Conservation (phyloP, 1,284 basidiomycete genomes). For the Ustilago xerochloae region DNA sequence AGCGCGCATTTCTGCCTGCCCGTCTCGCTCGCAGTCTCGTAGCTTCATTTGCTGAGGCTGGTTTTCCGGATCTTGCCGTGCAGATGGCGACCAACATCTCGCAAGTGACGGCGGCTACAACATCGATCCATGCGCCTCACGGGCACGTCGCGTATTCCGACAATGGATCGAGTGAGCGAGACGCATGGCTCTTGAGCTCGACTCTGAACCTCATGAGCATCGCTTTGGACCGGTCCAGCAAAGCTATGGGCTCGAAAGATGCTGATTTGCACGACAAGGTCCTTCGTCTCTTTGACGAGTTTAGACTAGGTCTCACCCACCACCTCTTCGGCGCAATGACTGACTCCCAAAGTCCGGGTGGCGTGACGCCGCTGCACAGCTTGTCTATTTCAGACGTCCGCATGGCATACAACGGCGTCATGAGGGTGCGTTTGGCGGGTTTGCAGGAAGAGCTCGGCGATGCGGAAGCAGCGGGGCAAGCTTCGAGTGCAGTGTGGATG, state of each 20-base stretch:
- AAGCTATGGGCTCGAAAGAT: background rate
- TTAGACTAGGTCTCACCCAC: slow-evolving; percentile 37
- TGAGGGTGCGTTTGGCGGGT: slow-evolving; percentile 9
- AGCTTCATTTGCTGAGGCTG: slow-evolving; percentile 36
- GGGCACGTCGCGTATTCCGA: background rate
- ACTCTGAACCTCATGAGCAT: slow-evolving; percentile 37
- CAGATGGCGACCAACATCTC: slow-evolving; percentile 29
- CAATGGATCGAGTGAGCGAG: background rate
- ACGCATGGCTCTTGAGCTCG: slow-evolving; percentile 8
- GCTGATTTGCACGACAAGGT: slow-evolving; percentile 10
- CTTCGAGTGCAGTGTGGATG: background rate
- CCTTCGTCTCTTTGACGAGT: slow-evolving; percentile 41
- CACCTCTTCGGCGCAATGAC: slow-evolving; percentile 11
- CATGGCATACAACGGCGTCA: slow-evolving; percentile 40
- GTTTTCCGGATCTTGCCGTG: slow-evolving; percentile 34
- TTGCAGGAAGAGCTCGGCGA: background rate
- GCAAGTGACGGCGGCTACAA: slow-evolving; percentile 1
- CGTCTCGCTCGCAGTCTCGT: slow-evolving; percentile 33
- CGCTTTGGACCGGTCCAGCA: slow-evolving; percentile 40
- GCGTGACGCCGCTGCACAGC: background rate
- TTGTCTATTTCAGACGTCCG: slow-evolving; percentile 15
- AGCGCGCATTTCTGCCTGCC: slow-evolving; percentile 16
- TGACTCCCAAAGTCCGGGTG: background rate
- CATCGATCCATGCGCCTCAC: background rate
- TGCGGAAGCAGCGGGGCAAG: too few relatives aligned